Conservation (phyloP, 2,329 filamentous ascomycete genomes). For the Tolypocladium pustulatum region DNA sequence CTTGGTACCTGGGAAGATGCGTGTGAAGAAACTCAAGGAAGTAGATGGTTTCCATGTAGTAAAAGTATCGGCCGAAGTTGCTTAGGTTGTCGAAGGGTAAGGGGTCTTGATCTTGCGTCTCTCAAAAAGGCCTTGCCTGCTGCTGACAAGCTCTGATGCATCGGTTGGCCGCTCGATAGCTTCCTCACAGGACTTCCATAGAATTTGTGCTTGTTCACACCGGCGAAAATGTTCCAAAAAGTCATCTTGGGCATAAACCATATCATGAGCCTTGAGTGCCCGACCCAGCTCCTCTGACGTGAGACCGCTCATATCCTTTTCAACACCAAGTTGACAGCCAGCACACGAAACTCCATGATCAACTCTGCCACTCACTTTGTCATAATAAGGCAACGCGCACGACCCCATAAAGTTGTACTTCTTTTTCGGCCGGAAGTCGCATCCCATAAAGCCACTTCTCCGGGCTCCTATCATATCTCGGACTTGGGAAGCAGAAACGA, state of each 20-base stretch:
- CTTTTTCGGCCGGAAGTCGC: conserved; percentile 7
- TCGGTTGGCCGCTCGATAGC: too few species aligned
- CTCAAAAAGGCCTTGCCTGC: too few species aligned
- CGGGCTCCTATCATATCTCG: too few species aligned
- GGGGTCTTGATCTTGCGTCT: too few species aligned
- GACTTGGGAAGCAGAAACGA: conserved; percentile 12
- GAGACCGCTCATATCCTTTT: too few species aligned
- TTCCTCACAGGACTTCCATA: conserved; percentile 13
- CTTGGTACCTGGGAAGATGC: conserved; percentile 34
- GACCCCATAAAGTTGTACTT: conserved; percentile 11
- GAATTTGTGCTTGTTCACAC: conserved; percentile 21
- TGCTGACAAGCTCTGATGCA: too few species aligned
- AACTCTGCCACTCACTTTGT: conserved; percentile 11
- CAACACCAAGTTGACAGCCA: conserved; percentile 16
- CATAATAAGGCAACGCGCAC: conserved; percentile 13
- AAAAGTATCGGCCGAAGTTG: conserved; percentile 31
- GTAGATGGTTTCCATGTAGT: conserved; percentile 32
- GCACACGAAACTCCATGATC: conserved; percentile 20
- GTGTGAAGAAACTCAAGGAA: conserved; percentile 40
- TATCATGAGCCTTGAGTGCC: conserved; percentile 12
- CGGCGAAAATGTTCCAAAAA: conserved; percentile 23
- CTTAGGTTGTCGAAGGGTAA: conserved; percentile 30
- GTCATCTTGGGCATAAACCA: conserved; percentile 16
- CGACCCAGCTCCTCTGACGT: not conserved
- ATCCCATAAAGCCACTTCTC: too few species aligned